Evolutionary conservation across 1,139 yeast species (phyloP).

Genomic region (Yamadazyma taylorii): DNA sequence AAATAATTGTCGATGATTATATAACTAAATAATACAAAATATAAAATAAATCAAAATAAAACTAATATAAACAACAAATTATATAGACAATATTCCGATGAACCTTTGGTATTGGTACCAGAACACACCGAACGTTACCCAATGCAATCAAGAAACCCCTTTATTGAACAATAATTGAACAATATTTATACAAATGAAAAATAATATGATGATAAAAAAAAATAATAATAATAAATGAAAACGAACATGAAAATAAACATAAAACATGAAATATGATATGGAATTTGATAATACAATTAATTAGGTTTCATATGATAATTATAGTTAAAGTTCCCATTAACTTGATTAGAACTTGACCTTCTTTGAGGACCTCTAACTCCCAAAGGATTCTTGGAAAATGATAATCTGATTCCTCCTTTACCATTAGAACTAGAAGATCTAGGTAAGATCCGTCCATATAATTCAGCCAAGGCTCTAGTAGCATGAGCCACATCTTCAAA

Average conservation of each 20-base stretch:
- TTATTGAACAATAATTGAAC: not conserved
- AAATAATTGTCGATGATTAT: not conserved
- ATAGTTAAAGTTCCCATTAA: constrained; percentile 16
- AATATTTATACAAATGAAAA: constrained; percentile 1
- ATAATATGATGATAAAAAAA: constrained; percentile 1
- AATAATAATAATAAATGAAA: not conserved
- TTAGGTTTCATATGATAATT: constrained; percentile 15
- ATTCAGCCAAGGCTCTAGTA: constrained; percentile 87
- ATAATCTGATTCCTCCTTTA: constrained; percentile 92
- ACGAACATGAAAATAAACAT: not conserved
- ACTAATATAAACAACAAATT: constrained; percentile 1
- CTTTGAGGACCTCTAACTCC: constrained; percentile 83
- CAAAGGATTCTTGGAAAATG: constrained; percentile 92
- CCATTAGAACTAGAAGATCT: constrained; percentile 67
- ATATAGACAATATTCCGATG: not conserved
- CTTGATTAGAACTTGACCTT: constrained; percentile 40
- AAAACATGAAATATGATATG: not conserved
- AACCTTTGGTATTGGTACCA: not conserved
- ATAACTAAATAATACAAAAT: constrained; percentile 3
- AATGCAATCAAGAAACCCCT: constrained; percentile 1
- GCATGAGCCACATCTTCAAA: constrained; percentile 95
- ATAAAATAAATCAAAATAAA: constrained; percentile 1
- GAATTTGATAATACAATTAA: not conserved
- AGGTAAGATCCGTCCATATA: constrained; percentile 84
- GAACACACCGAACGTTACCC: not conserved